Percentiles rank a stretch among this genome's conserved stretches.
phyloP scores from a whole-genome alignment of 2,329 filamentous ascomycete species.

The Alternaria gansuensis region DNA sequence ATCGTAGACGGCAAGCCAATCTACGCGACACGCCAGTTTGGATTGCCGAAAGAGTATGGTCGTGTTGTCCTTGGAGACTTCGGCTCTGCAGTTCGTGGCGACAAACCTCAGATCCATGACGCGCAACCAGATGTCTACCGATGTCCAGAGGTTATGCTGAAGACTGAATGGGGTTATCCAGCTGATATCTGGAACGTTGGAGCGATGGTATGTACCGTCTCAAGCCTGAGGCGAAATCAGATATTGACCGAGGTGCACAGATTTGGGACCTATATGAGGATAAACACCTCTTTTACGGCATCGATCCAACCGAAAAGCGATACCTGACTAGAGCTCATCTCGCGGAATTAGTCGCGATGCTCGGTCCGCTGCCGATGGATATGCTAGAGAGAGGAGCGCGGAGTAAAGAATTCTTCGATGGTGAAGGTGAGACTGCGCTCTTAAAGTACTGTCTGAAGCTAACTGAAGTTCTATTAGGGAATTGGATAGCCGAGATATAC shows the following conservation, averaged over 20 bases:
- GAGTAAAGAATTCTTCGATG: constrained; percentile 30
- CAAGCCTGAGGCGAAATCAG: constrained; percentile 7
- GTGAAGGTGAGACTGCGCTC: constrained; percentile 22
- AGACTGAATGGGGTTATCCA: constrained; percentile 48
- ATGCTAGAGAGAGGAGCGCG: constrained; percentile 22
- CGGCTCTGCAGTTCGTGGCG: constrained; percentile 21
- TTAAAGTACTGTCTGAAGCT: constrained; percentile 10
- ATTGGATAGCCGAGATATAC: constrained; percentile 28
- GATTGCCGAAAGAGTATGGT: constrained; percentile 46
- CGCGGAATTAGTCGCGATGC: constrained; percentile 37
- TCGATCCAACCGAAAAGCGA: constrained; percentile 27
- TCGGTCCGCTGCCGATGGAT: constrained; percentile 31
- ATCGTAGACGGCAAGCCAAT: constrained; percentile 42
- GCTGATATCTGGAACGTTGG: constrained; percentile 55
- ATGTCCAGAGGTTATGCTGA: constrained; percentile 52
- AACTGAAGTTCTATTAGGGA: constrained; percentile 20
- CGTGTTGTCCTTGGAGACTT: constrained; percentile 47
- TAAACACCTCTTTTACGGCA: constrained; percentile 43
- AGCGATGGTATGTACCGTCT: constrained; percentile 42
- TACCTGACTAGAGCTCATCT: constrained; percentile 42
- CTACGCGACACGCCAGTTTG: constrained; percentile 51
- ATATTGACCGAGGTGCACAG: constrained; percentile 30
- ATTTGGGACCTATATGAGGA: constrained; percentile 53
- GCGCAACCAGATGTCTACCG: constrained; percentile 51
- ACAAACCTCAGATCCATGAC: constrained; percentile 34